Conservation (phyloP, 768 basidiomycete species). For the Filobasidium floriforme region DNA sequence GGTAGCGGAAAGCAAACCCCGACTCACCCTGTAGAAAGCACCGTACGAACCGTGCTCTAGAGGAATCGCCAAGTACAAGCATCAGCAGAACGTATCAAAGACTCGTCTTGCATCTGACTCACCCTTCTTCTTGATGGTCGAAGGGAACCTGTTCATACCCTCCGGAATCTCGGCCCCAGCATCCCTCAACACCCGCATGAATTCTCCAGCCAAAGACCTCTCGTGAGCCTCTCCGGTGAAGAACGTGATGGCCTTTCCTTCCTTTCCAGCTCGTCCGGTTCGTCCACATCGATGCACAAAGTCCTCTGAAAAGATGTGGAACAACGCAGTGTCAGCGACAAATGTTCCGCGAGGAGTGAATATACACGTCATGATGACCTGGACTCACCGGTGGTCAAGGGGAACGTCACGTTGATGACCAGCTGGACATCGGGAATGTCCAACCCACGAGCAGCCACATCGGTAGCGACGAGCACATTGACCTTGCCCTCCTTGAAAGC, state of each 20-base stretch:
- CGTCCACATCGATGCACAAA: constrained; percentile 45
- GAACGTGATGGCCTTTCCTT: constrained; percentile 88
- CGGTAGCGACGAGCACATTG: constrained; percentile 83
- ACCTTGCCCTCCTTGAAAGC: constrained; percentile 76
- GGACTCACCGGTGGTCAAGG: constrained; percentile 91
- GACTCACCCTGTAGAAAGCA: constrained; percentile 42
- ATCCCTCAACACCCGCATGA: constrained; percentile 82
- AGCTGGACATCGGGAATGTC: constrained; percentile 93
- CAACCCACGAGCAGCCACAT: constrained; percentile 91
- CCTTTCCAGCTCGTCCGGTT: constrained; percentile 77
- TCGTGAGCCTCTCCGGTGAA: constrained; percentile 91
- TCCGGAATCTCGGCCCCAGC: constrained; percentile 68
- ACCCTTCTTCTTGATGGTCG: constrained; percentile 90
- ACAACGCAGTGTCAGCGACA: not conserved
- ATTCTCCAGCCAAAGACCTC: constrained; percentile 77
- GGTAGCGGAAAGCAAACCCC: not conserved
- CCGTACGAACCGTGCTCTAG: constrained; percentile 82
- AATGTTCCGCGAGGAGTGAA: too few relatives aligned
- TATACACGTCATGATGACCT: too few relatives aligned
- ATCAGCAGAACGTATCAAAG: too few relatives aligned
- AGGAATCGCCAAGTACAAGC: too few relatives aligned
- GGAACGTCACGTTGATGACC: constrained; percentile 94
- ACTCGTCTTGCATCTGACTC: constrained; percentile 9
- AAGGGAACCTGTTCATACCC: constrained; percentile 75
- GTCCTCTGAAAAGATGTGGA: constrained; percentile 29